A percentile compares a stretch with the other conserved stretches of the same genome.
These are phyloP conservation scores for Yamadazyma takamatsuzukensis DNA, from an alignment of 805 yeast species.

Conservation along the genomic window DNA sequence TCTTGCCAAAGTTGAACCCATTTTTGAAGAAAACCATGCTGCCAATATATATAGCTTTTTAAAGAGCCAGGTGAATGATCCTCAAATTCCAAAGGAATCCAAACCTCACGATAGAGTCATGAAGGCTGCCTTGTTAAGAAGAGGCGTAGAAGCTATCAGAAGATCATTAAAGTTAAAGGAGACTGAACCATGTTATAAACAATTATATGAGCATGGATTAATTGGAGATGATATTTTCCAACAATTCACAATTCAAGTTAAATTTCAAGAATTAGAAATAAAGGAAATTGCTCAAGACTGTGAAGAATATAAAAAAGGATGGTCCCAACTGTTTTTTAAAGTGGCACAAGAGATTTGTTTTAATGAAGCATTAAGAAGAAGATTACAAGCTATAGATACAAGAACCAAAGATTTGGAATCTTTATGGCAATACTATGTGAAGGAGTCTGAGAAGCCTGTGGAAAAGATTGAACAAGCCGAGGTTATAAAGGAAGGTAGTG, in stretches of 20 bases:
- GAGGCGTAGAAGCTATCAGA: constrained; percentile 83
- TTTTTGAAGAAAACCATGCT: constrained; percentile 68
- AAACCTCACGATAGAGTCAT: constrained; percentile 75
- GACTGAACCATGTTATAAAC: constrained; percentile 61
- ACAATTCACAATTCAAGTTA: constrained; percentile 72
- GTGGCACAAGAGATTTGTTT: constrained; percentile 86
- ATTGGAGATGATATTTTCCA: constrained; percentile 88
- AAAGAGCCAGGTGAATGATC: constrained; percentile 42
- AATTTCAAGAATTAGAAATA: constrained; percentile 77
- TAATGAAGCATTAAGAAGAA: constrained; percentile 85
- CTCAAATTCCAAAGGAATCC: constrained; percentile 30
- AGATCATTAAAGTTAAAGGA: constrained; percentile 81
- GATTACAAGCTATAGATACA: constrained; percentile 47
- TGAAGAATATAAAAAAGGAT: constrained; percentile 66
- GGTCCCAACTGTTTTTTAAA: constrained; percentile 75
- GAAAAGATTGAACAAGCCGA: too few relatives aligned
- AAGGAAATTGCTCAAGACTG: constrained; percentile 74
- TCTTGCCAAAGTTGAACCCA: constrained; percentile 60
- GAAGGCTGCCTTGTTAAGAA: constrained; percentile 54
- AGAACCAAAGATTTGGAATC: constrained; percentile 29
- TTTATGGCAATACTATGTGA: constrained; percentile 29
- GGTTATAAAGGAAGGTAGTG: too few relatives aligned
- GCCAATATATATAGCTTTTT: constrained; percentile 61
- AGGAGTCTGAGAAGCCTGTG: not conserved
- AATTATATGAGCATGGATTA: constrained; percentile 80